These are phyloP conservation scores for Papilionanthe hybrid DNA, from an alignment of 116 monocot genomes.

Conservation along the genomic window DNA sequence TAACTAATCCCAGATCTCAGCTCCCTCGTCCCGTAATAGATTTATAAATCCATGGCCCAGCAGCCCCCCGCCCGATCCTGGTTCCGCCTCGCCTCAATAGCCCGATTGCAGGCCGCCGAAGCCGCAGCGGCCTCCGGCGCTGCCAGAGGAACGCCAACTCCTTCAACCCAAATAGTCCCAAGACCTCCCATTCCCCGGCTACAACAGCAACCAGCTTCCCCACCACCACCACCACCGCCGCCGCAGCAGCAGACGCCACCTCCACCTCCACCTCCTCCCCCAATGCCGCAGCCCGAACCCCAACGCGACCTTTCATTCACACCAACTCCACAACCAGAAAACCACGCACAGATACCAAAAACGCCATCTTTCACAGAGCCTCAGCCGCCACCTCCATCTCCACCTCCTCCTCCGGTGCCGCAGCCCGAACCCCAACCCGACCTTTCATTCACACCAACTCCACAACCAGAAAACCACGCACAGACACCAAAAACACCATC, in stretches of 20 bases:
- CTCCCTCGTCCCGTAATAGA: background rate
- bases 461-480: background rate
- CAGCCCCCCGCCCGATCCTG: constrained; percentile 18
- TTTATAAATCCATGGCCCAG: constrained; percentile 20
- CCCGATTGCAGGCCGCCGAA: constrained; percentile 10
- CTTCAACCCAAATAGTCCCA: background rate
- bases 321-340: too few species aligned
- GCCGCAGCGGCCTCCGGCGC: constrained; percentile 2
- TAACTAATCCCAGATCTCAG: background rate
- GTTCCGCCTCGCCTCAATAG: constrained; percentile 29
- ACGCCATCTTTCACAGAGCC: too few species aligned
- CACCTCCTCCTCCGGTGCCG: background rate
- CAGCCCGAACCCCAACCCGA: background rate
- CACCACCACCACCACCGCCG: background rate
- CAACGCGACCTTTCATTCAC: too few species aligned
- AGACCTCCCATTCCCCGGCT: background rate
- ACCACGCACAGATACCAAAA: too few species aligned
- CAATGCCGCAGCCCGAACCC: background rate
- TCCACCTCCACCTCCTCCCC: too few species aligned
- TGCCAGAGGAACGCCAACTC: background rate
- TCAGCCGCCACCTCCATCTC: too few species aligned
- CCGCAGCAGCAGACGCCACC: background rate
- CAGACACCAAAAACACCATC: background rate
- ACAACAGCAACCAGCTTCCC: background rate
- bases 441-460: background rate